Evolutionary conservation across 306 rosid genomes (phyloP).

Genomic region (Prunus davidiana): DNA sequence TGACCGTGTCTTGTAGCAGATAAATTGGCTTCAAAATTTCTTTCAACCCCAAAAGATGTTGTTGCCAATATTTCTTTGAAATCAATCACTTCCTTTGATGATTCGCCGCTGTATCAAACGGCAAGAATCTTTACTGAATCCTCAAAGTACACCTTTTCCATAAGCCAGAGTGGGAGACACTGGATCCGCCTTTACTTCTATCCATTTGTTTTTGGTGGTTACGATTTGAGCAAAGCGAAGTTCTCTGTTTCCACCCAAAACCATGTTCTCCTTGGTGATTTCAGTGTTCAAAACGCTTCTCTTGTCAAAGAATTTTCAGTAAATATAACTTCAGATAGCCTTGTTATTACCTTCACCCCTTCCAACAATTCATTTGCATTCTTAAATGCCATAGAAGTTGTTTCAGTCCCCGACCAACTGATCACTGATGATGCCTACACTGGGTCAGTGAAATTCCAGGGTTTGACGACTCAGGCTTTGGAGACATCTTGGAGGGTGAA

Average conservation of each 20-base stretch:
- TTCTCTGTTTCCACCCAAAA: constrained; percentile 56
- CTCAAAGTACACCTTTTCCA: constrained; percentile 63
- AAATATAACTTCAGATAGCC: constrained; percentile 41
- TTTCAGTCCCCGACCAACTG: constrained; percentile 62
- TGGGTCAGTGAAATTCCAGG: constrained; percentile 24
- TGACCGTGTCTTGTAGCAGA: constrained; percentile 56
- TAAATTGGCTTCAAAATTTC: constrained; percentile 45
- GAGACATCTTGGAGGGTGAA: constrained; percentile 86
- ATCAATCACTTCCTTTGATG: constrained; percentile 32
- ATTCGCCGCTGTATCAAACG: constrained; percentile 55
- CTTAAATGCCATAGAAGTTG: constrained; percentile 80
- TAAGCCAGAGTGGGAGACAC: constrained; percentile 59
- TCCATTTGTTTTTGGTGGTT: constrained; percentile 41
- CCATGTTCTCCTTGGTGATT: constrained; percentile 50
- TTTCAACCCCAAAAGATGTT: constrained; percentile 58
- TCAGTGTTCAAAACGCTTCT: constrained; percentile 37
- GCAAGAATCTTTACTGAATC: constrained; percentile 66
- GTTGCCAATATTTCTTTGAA: constrained; percentile 45
- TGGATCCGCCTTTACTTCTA: constrained; percentile 92
- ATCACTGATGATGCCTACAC: constrained; percentile 41
- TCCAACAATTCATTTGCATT: constrained; percentile 52
- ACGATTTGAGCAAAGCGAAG: constrained; percentile 50
- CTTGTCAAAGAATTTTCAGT: constrained; percentile 65
- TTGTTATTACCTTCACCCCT: constrained; percentile 58
- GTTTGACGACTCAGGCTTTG: constrained; percentile 46